Evolutionary conservation across 1,284 basidiomycete genomes (phyloP).

Genomic region (Papiliotrema nemorosa): DNA sequence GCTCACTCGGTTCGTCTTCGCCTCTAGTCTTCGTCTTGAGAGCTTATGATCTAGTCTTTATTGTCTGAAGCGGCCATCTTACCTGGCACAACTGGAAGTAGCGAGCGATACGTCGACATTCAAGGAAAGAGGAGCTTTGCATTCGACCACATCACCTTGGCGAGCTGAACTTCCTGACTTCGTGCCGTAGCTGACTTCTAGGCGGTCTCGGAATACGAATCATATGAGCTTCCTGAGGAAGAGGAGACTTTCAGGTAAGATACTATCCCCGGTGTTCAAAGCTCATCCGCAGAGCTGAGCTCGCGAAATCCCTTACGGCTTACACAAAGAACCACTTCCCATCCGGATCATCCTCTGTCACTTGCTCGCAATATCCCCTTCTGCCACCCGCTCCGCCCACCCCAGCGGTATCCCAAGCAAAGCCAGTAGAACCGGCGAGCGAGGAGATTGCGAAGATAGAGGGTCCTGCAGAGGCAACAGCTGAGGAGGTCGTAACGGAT

Average conservation of each 20-base stretch:
- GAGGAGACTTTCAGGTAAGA: constrained; percentile 71
- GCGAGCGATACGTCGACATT: constrained; percentile 75
- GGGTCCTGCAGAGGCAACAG: constrained; percentile 2
- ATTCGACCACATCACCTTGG: constrained; percentile 76
- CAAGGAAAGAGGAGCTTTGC: constrained; percentile 69
- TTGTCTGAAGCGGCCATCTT: constrained; percentile 35
- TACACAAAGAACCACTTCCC: constrained; percentile 74
- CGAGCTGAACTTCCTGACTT: constrained; percentile 47
- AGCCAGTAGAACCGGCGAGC: neutral
- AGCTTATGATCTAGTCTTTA: constrained; percentile 21
- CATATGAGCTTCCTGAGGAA: constrained; percentile 60
- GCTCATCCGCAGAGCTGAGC: constrained; percentile 55
- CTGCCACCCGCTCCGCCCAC: constrained; percentile 21
- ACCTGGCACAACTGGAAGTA: constrained; percentile 33
- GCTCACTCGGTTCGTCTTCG: constrained; percentile 25
- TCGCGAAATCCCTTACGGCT: constrained; percentile 63
- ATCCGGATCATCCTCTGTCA: constrained; percentile 69
- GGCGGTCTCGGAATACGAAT: constrained; percentile 71
- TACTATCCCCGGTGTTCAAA: neutral
- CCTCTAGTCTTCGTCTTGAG: neutral
- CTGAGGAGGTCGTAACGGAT: constrained; percentile 22
- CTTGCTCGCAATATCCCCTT: constrained; percentile 48
- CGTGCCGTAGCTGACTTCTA: constrained; percentile 39
- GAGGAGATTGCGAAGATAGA: constrained; percentile 1
- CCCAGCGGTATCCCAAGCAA: neutral